Conservation (phyloP, 805 yeast species). For the Lipomyces spencermartinsiae region DNA sequence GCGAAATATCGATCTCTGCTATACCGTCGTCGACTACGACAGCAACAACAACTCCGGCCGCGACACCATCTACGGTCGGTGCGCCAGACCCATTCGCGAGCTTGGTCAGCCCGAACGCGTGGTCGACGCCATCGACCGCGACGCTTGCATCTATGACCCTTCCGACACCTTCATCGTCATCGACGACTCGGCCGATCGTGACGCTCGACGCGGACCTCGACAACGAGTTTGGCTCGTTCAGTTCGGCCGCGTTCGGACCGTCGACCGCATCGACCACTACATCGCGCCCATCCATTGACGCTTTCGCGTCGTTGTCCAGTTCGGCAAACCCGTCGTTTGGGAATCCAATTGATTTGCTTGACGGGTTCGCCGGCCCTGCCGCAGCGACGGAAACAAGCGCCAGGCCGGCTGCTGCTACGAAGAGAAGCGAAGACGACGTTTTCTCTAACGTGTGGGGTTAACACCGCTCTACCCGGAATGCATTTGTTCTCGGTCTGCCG, state of each 20-base stretch:
- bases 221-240: constrained; percentile 27
- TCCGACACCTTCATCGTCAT: background rate
- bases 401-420: constrained; percentile 27
- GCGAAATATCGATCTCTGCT: constrained; percentile 24
- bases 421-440: constrained; percentile 45
- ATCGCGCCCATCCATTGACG: constrained; percentile 13
- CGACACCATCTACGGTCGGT: background rate
- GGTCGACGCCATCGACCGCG: constrained; percentile 23
- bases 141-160: background rate
- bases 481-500: background rate
- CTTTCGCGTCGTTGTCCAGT: constrained; percentile 18
- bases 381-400: constrained; percentile 30
- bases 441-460: constrained; percentile 50
- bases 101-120: constrained; percentile 22
- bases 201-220: constrained; percentile 28
- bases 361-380: constrained; percentile 21
- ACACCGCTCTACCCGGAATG: background rate
- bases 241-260: constrained; percentile 16
- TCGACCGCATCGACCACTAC: constrained; percentile 20
- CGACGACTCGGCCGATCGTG: constrained; percentile 20
- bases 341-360: constrained; percentile 27
- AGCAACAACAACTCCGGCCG: background rate
- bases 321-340: constrained; percentile 26
- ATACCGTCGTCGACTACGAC: background rate
- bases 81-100: constrained; percentile 7